Percentiles rank a stretch among this genome's conserved stretches.
phyloP scores from a whole-genome alignment of 257 asterid genomes.

The Solanum pinnatisectum region DNA sequence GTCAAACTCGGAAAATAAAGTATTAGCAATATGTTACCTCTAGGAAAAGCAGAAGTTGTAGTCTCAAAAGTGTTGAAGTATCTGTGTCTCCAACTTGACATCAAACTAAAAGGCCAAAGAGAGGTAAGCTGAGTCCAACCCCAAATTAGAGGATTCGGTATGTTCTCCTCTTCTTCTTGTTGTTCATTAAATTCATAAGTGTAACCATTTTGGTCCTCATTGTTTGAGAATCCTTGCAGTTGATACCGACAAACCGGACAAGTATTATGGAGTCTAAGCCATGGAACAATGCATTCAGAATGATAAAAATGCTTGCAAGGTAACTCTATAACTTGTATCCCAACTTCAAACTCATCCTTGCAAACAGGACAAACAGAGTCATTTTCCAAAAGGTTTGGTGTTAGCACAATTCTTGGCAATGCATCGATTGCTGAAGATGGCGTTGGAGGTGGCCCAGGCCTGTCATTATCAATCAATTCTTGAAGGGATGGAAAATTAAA shows the following conservation, averaged over 20 bases:
- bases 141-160: constrained; percentile 16
- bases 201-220: constrained; percentile 6
- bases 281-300: constrained; percentile 63
- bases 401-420: constrained; percentile 36
- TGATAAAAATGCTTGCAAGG: constrained; percentile 86
- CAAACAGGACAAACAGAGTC: constrained; percentile 71
- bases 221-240: constrained; percentile 25
- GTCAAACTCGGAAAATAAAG: not conserved
- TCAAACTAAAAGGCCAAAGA: constrained; percentile 53
- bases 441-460: constrained; percentile 37
- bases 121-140: constrained; percentile 45
- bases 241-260: constrained; percentile 80
- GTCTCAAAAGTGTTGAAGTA: constrained; percentile 32
- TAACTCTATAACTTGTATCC: constrained; percentile 48
- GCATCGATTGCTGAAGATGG: constrained; percentile 29
- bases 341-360: constrained; percentile 73
- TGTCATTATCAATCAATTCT: constrained; percentile 26
- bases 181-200: constrained; percentile 4
- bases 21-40: constrained; percentile 22
- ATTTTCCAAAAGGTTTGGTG: constrained; percentile 19
- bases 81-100: constrained; percentile 32
- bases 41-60: constrained; percentile 13
- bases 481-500: constrained; percentile 1
- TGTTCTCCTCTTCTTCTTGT: not conserved
- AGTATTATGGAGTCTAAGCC: constrained; percentile 61